phyloP scores from a whole-genome alignment of 495 filamentous ascomycete genomes.

The Monascus purpureus region DNA sequence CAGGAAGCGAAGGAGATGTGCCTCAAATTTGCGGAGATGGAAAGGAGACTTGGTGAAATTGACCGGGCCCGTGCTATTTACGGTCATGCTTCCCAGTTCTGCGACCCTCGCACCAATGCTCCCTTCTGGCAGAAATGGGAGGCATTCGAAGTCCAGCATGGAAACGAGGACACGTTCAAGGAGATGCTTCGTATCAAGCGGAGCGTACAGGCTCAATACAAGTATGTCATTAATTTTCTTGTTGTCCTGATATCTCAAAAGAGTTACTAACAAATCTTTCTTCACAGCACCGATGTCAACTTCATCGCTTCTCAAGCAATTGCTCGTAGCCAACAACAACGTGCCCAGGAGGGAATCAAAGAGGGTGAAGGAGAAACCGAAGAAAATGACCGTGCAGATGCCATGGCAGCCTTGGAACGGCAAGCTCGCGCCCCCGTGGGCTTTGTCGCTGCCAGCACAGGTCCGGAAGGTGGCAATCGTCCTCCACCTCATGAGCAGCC shows the following conservation, averaged over 20 bases:
- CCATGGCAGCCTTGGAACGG: slow-evolving; percentile 83
- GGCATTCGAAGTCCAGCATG: slow-evolving; percentile 88
- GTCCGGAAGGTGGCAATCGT: slow-evolving; percentile 59
- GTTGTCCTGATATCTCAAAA: neutral
- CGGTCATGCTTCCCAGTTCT: slow-evolving; percentile 93
- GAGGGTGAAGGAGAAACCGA: slow-evolving; percentile 23
- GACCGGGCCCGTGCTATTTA: slow-evolving; percentile 92
- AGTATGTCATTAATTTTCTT: slow-evolving; percentile 34
- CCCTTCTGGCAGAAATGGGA: slow-evolving; percentile 97
- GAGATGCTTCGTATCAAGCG: slow-evolving; percentile 97
- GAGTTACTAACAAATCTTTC: slow-evolving; percentile 9
- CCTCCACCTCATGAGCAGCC: slow-evolving; percentile 22
- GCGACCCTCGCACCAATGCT: slow-evolving; percentile 80
- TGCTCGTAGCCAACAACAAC: slow-evolving; percentile 57
- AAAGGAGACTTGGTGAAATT: slow-evolving; percentile 89
- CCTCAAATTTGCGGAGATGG: slow-evolving; percentile 98
- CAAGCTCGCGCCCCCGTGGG: slow-evolving; percentile 79
- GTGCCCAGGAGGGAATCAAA: slow-evolving; percentile 27
- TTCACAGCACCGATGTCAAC: slow-evolving; percentile 85
- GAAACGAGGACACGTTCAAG: slow-evolving; percentile 98
- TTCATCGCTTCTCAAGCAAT: slow-evolving; percentile 96
- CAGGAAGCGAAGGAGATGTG: slow-evolving; percentile 95
- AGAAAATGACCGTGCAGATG: slow-evolving; percentile 50
- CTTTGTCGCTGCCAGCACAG: slow-evolving; percentile 78
- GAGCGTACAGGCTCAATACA: slow-evolving; percentile 94